A percentile compares a stretch with the other conserved stretches of the same genome.
Conservation (phyloP, 805 yeast species). For the Groenewaldozyma tartarivorans region DNA sequence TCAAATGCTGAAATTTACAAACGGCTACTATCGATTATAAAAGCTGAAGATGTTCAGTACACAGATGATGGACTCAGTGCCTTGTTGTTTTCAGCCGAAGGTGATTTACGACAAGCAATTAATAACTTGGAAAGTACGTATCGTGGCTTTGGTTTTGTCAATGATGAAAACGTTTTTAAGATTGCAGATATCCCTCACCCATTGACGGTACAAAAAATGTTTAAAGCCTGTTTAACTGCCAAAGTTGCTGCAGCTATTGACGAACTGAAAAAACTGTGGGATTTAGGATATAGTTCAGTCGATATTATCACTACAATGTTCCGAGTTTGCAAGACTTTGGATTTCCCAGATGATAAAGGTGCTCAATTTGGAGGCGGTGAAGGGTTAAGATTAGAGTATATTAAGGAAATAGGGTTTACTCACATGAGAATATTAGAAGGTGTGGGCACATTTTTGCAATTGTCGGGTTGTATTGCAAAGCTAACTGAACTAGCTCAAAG, state of each 20-base stretch:
- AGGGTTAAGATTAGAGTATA: constrained; percentile 58
- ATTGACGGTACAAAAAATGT: constrained; percentile 61
- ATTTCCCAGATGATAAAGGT: constrained; percentile 32
- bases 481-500: constrained; percentile 12
- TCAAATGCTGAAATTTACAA: constrained; percentile 77
- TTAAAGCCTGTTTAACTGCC: constrained; percentile 34
- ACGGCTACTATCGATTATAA: constrained; percentile 61
- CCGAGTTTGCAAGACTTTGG: constrained; percentile 72
- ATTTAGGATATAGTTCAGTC: constrained; percentile 83
- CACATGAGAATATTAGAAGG: constrained; percentile 94
- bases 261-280: constrained; percentile 65
- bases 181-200: constrained; percentile 98
- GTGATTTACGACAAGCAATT: constrained; percentile 97
- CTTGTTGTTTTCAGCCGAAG: constrained; percentile 88
- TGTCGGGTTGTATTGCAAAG: constrained; percentile 73
- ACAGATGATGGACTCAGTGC: constrained; percentile 91
- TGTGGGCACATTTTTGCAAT: constrained; percentile 75
- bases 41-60: constrained; percentile 62
- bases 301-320: constrained; percentile 89
- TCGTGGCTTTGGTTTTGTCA: constrained; percentile 89
- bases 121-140: constrained; percentile 90
- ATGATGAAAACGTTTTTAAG: constrained; percentile 84
- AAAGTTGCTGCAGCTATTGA: constrained; percentile 58
- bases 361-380: constrained; percentile 31
- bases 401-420: constrained; percentile 79